Conservation (phyloP, 1,139 yeast species). For the Yamadazyma mexicana region DNA sequence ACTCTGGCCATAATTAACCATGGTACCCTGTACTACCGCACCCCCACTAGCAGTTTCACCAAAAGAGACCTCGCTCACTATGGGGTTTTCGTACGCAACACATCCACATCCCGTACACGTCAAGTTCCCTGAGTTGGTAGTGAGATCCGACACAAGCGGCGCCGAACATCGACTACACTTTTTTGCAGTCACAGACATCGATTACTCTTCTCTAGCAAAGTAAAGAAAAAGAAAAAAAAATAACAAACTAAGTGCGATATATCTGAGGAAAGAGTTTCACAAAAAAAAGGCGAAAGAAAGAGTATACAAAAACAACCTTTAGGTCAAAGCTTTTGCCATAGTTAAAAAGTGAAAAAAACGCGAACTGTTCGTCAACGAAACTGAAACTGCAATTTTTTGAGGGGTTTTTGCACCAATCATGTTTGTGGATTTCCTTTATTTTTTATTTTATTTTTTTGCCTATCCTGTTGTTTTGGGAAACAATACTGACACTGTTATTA, state of each 20-base stretch:
- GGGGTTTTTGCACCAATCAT: no score
- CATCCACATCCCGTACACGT: constrained; percentile 83
- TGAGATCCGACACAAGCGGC: constrained; percentile 31
- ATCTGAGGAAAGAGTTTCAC: no score
- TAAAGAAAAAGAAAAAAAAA: neutral
- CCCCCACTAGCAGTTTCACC: constrained; percentile 93
- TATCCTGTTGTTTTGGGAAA: no score
- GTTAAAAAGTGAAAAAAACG: no score
- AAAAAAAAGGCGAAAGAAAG: no score
- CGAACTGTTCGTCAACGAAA: no score
- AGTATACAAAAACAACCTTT: no score
- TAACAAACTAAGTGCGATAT: neutral
- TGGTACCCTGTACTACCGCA: constrained; percentile 93
- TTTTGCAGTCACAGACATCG: constrained; percentile 2
- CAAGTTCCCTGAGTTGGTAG: constrained; percentile 69
- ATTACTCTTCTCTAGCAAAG: neutral
- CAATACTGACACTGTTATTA: no score
- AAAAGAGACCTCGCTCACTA: constrained; percentile 92
- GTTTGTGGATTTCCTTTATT: no score
- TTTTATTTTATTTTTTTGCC: no score
- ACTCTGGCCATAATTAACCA: constrained; percentile 85
- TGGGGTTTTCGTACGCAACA: constrained; percentile 88
- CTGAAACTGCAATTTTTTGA: no score
- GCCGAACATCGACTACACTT: constrained; percentile 5
- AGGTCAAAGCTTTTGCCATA: no score